phyloP scores from a whole-genome alignment of 257 asterid species.

The Plantago major region DNA sequence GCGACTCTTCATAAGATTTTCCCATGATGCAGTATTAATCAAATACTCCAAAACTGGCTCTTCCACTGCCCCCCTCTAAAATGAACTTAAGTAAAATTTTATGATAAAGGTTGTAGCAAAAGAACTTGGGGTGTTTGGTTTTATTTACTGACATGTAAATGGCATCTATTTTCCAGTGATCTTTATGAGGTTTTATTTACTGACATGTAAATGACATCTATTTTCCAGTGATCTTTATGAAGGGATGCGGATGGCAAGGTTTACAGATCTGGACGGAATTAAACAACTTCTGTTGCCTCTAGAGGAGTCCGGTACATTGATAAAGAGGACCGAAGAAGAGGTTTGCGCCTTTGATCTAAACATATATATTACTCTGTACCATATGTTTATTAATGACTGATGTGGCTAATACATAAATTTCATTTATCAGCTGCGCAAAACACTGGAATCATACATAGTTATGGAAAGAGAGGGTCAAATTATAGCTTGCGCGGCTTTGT shows the following conservation, averaged over 20 bases:
- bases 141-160: background rate
- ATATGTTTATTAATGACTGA: constrained; percentile 1
- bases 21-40: no score
- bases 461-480: constrained; percentile 96
- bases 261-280: constrained; percentile 63
- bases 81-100: no score
- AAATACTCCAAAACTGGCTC: no score
- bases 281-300: constrained; percentile 74
- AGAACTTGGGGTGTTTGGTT: constrained; percentile 16
- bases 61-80: no score
- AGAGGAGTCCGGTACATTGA: constrained; percentile 80
- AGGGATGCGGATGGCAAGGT: constrained; percentile 83
- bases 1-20: no score
- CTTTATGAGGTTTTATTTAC: constrained; percentile 69
- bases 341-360: constrained; percentile 29
- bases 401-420: no score
- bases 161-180: constrained; percentile 53
- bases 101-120: no score
- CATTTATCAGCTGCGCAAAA: constrained; percentile 44
- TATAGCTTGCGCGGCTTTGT: constrained; percentile 87
- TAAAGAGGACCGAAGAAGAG: constrained; percentile 84
- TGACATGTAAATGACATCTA: constrained; percentile 3
- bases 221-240: constrained; percentile 88
- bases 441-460: constrained; percentile 62
- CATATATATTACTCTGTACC: constrained; percentile 7